Evolutionary conservation across 164 flowering plant genomes (phyloP), one percentile per base, ranked within the genome.

Genomic region (Chimonanthus salicifolius): DNA sequence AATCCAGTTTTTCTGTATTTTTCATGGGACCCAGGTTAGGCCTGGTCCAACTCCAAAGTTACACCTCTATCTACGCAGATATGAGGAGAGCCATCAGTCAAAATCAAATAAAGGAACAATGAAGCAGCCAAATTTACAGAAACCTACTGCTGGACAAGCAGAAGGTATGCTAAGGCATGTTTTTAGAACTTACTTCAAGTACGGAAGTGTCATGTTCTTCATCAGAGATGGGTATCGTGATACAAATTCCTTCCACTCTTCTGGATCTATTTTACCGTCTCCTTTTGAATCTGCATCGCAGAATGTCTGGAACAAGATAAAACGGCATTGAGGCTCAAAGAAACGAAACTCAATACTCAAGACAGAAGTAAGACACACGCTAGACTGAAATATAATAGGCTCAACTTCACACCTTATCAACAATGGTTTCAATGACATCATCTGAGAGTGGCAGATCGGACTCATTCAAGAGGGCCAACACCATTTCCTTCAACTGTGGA

Each of bases 131-230:
- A n/a, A 54, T 54, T 10, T 54, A 54, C 60, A 54, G 16, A 54
- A 54, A 54, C 2, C 60, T 54, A 54, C 60, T 33, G 33, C 33
- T 33, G 33, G 33, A 54, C 60, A 54, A 54, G 60, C 60, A 33
- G 33, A 1, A 33, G 33, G 33, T 33, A 33, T 33, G 33, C 33
- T 11, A 15, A 54, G 16, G 60, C 16, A 54, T 11, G 60, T 54
- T 33, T 66, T 66, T 15, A 21, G 45, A 20, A 62, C 87, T 47
- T 58, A 91, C 97, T 85, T 89, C 47, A 93, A 67, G 72, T 83
- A 80, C 15, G 92, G 94, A 71, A 93, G 88, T 75, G 94, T 93
- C 95, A 90, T 90, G 82, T 81, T 87, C 84, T 86, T 88, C 13
- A 90, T 66, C 21, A 88, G 54, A 47, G 90, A 79, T 60, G 97